A percentile compares a stretch with the other conserved stretches of the same genome.
Evolutionary conservation across 139 green algal genomes (phyloP).

Genomic region (Chlorokybus atmophyticus): DNA sequence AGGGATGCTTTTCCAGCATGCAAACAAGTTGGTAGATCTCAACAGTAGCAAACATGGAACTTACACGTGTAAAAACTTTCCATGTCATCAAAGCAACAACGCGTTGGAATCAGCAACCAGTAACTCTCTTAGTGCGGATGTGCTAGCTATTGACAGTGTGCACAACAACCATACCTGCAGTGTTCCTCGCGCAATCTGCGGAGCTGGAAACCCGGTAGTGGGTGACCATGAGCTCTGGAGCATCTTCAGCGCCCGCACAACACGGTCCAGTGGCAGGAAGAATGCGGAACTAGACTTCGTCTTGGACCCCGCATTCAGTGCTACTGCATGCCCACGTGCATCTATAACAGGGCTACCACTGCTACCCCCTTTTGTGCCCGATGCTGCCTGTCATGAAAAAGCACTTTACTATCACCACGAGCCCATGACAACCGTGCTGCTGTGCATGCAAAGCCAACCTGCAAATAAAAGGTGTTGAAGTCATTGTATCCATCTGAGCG

Average conservation of each 20-base stretch:
- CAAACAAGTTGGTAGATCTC: no score
- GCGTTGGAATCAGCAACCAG: no score
- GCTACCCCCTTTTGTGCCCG: conserved; percentile 62
- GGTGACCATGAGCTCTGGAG: conserved; percentile 32
- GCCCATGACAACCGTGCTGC: no score
- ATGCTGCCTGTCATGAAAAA: conserved; percentile 67
- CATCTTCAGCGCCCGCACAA: conserved; percentile 60
- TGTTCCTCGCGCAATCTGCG: conserved; percentile 16
- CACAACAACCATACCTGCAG: no score
- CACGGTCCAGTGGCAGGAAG: conserved; percentile 73
- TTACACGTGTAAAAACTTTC: no score
- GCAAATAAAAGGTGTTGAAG: conserved; percentile 75
- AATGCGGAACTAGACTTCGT: conserved; percentile 72
- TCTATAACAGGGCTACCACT: conserved; percentile 73
- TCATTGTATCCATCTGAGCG: conserved; percentile 67
- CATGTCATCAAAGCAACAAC: no score
- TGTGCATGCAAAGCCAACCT: no score
- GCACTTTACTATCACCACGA: no score
- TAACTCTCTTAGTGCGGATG: no score
- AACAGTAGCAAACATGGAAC: no score
- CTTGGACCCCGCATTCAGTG: conserved; percentile 71
- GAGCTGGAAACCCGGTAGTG: neutral
- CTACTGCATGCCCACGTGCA: conserved; percentile 54
- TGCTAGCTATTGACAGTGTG: no score
- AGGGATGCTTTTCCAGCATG: no score